A percentile compares a stretch with the other conserved stretches of the same genome.
phyloP scores from a whole-genome alignment of 1,284 basidiomycete species.

The Naganishia sp. region DNA sequence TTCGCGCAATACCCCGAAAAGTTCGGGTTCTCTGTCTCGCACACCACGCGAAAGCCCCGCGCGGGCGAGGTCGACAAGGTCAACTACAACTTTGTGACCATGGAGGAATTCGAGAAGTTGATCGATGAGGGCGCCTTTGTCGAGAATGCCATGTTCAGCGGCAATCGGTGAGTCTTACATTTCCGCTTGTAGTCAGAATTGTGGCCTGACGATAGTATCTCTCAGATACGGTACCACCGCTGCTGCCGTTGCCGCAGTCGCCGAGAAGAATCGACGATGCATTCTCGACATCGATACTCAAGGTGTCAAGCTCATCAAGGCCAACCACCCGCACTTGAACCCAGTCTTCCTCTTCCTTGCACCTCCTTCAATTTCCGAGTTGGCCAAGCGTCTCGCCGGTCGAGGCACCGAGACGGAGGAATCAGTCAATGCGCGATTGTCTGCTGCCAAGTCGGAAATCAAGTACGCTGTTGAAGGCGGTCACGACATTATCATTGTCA shows the following conservation, averaged over 20 bases:
- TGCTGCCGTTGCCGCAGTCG: constrained; percentile 62
- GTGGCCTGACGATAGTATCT: not conserved
- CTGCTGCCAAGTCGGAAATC: constrained; percentile 79
- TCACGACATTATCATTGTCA: constrained; percentile 86
- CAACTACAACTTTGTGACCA: constrained; percentile 62
- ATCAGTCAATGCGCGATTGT: constrained; percentile 72
- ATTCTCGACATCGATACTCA: constrained; percentile 97
- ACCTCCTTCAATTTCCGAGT: constrained; percentile 72
- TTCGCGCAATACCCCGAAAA: constrained; percentile 78
- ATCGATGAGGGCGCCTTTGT: constrained; percentile 61
- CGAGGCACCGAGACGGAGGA: constrained; percentile 84
- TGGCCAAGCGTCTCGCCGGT: constrained; percentile 69
- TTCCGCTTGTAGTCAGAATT: not conserved
- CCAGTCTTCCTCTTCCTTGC: constrained; percentile 93
- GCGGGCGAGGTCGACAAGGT: constrained; percentile 77
- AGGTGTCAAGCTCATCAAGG: constrained; percentile 88
- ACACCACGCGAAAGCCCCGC: constrained; percentile 87
- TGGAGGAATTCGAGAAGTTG: constrained; percentile 58
- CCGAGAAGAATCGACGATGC: constrained; percentile 65
- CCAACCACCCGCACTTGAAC: constrained; percentile 63
- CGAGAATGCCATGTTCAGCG: constrained; percentile 71
- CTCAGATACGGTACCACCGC: constrained; percentile 79
- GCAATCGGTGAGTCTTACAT: constrained; percentile 65
- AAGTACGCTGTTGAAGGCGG: constrained; percentile 74
- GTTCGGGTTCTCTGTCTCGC: constrained; percentile 94